Evolutionary conservation across 106 monocot genomes (phyloP), one percentile per base, ranked within the genome.

Genomic region (Apostasia shenzhenica): DNA sequence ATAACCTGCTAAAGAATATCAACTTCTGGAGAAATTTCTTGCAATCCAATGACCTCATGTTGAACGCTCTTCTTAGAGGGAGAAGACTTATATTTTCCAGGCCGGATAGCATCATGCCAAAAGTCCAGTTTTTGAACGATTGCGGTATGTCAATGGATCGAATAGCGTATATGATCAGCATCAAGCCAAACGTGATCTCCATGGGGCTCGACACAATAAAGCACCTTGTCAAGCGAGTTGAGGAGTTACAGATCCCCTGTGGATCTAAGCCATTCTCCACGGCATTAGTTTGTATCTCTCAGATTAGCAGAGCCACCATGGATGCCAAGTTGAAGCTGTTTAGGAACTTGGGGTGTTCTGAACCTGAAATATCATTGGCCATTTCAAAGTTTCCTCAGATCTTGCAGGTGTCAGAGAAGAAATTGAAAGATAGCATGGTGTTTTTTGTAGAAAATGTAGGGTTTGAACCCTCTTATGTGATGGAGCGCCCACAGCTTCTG

Each of bases 401-500:
- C 5, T 5, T 61, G 2, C 39, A n/a, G 6, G 8, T 58, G 1
- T 71, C 80, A 0, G 71, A 66, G 54, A 59, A 67, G 13, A 81
- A 42, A 3, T 2, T 81, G 3, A 63, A 59, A 6, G 26, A 11
- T 37, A 75, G 45, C 38, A 59, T 71, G 56, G 66, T 71, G 3
- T 81, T 81, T 56, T 58, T 76, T 14, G 8, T 66, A 7, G 43
- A 49, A 14, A 14, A 57, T 10, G 80, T 45, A 0, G 80, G 80
- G 12, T 52, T 38, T 2, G 53, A 47, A 1, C 10, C 49, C 3
- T 42, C 54, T 3, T 70, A 66, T 6, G 5, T 81, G 2, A 41
- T 48, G 26, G 50, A 2, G 7, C 46, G 47, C 1, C 75, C 70
- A 2, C 43, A 4, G 13, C 12, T 81, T 42, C 57, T 81, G 1